Evolutionary conservation across 768 basidiomycete species (phyloP).

Genomic region (Russula griseocarnosa): DNA sequence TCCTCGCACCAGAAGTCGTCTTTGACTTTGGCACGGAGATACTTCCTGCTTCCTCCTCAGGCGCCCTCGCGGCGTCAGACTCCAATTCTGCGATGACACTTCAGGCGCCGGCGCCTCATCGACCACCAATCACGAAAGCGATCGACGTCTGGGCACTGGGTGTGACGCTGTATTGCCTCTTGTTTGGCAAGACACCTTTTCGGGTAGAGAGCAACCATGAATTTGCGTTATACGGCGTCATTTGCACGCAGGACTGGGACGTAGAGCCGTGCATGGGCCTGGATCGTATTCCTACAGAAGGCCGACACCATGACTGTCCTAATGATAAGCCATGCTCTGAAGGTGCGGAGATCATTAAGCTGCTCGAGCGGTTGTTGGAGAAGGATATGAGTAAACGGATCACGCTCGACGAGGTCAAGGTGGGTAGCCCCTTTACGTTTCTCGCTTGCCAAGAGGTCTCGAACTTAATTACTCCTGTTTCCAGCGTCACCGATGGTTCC

Average conservation of each 20-base stretch:
- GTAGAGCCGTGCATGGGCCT: conserved; percentile 67
- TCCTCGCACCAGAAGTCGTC: conserved; percentile 94
- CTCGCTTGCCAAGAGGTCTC: background rate
- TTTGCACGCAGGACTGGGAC: conserved; percentile 71
- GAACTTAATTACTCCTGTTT: conserved; percentile 18
- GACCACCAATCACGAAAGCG: conserved; percentile 74
- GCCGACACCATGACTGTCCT: conserved; percentile 43
- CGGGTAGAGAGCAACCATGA: conserved; percentile 52
- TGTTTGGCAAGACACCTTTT: conserved; percentile 87
- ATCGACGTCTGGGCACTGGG: conserved; percentile 99
- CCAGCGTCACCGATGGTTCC: conserved; percentile 64
- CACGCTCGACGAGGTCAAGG: conserved; percentile 80
- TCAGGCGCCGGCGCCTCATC: conserved; percentile 32
- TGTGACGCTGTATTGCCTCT: conserved; percentile 89
- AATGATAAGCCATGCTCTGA: conserved; percentile 40
- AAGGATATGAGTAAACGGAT: conserved; percentile 76
- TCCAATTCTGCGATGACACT: conserved; percentile 36
- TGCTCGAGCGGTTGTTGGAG: conserved; percentile 73
- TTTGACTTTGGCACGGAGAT: conserved; percentile 46
- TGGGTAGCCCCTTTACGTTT: conserved; percentile 30
- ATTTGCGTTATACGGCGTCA: conserved; percentile 74
- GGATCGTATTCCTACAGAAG: conserved; percentile 62
- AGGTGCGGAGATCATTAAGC: conserved; percentile 59
- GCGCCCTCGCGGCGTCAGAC: conserved; percentile 36
- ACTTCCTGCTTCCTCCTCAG: conserved; percentile 30